phyloP scores from a whole-genome alignment of 768 basidiomycete genomes.

The Coprinopsis sp. region DNA sequence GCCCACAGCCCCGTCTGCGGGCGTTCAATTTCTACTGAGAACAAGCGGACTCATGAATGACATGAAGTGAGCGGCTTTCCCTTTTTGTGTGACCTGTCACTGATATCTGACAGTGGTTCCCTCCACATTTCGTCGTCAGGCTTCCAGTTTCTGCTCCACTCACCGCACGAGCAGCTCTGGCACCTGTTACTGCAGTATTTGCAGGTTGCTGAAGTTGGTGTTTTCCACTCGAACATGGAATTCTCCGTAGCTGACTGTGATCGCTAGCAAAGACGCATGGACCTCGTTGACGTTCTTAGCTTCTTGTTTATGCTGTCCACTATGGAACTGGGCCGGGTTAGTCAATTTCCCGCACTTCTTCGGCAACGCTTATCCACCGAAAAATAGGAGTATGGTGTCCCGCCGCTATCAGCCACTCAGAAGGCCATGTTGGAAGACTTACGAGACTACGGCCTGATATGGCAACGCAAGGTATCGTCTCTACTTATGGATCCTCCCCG shows the following conservation, averaged over 20 bases:
- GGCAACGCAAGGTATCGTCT: constrained; percentile 65
- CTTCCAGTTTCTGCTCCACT: constrained; percentile 94
- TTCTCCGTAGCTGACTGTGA: constrained; percentile 15
- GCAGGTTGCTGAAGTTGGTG: constrained; percentile 70
- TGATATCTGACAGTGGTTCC: constrained; percentile 38
- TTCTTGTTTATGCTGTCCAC: constrained; percentile 97
- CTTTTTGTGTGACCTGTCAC: background rate
- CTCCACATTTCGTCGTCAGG: constrained; percentile 88
- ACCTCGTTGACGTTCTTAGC: constrained; percentile 87
- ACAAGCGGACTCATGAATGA: constrained; percentile 83
- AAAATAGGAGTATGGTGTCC: constrained; percentile 81
- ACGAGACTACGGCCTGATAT: constrained; percentile 91
- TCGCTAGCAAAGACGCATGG: constrained; percentile 77
- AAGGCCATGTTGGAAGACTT: constrained; percentile 88
- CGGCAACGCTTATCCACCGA: constrained; percentile 12
- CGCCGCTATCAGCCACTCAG: constrained; percentile 73
- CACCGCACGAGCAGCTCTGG: constrained; percentile 94
- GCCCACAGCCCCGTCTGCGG: constrained; percentile 71
- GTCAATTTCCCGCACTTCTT: constrained; percentile 20
- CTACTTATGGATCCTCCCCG: too few relatives aligned
- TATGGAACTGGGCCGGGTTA: constrained; percentile 87
- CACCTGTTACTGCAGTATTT: constrained; percentile 89
- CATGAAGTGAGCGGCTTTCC: constrained; percentile 45
- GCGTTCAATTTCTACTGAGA: constrained; percentile 78
- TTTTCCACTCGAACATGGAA: constrained; percentile 12